A percentile compares a stretch with the other conserved stretches of the same genome.
These are phyloP conservation scores for Apiotrichum porosum DNA, from an alignment of 1,284 basidiomycete species.

Conservation along the genomic window DNA sequence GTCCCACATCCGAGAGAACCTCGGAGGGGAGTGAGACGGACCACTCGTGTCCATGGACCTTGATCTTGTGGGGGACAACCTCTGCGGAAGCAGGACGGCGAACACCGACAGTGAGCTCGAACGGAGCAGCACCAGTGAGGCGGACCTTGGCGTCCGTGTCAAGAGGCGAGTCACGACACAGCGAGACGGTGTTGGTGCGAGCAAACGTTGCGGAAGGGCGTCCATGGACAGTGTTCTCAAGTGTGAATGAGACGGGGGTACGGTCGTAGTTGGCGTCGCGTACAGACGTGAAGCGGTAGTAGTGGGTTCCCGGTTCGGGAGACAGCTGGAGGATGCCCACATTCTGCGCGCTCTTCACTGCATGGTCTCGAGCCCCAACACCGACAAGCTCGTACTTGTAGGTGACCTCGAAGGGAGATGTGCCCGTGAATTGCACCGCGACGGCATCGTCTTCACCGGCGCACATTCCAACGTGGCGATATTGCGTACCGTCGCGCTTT, in stretches of 20 bases:
- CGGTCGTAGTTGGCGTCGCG: conserved; percentile 72
- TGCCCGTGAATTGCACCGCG: conserved; percentile 70
- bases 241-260: conserved; percentile 52
- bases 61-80: conserved; percentile 58
- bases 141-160: conserved; percentile 59
- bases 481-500: conserved; percentile 59
- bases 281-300: conserved; percentile 82
- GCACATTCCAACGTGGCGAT: conserved; percentile 68
- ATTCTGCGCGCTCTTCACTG: conserved; percentile 78
- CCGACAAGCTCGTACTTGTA: conserved; percentile 46
- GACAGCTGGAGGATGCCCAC: conserved; percentile 80
- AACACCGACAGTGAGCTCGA: conserved; percentile 68
- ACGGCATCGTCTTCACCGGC: conserved; percentile 73
- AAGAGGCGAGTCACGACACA: conserved; percentile 62
- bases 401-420: conserved; percentile 75
- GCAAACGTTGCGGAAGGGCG: conserved; percentile 74
- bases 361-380: conserved; percentile 58
- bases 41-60: conserved; percentile 64
- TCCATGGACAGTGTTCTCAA: conserved; percentile 75
- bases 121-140: conserved; percentile 80
- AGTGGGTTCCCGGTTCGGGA: conserved; percentile 69
- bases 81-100: conserved; percentile 67
- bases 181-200: conserved; percentile 60
- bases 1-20: conserved; percentile 68
- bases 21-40: conserved; percentile 68